phyloP scores from a whole-genome alignment of 257 asterid species.

The Nicotiana obtusifolia region DNA sequence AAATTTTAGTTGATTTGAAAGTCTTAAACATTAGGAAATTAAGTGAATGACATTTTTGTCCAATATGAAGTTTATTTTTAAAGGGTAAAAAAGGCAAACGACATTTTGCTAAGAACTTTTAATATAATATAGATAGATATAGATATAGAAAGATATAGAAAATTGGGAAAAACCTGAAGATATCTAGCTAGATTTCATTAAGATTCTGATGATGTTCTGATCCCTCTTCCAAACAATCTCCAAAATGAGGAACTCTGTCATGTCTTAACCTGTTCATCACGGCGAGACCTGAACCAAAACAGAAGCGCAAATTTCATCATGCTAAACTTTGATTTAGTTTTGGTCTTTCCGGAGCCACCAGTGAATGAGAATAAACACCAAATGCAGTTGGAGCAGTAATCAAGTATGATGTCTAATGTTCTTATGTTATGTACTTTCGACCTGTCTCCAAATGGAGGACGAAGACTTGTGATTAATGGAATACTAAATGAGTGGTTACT shows the following conservation, averaged over 20 bases:
- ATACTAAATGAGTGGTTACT: not conserved
- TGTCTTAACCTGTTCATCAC: constrained; percentile 49
- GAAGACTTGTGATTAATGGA: not conserved
- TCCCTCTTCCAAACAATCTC: constrained; percentile 24
- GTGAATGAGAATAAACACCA: not conserved
- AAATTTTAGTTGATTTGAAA: too few relatives aligned
- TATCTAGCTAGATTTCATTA: not conserved
- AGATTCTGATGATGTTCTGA: not conserved
- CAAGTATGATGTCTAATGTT: too few relatives aligned
- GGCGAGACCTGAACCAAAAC: constrained; percentile 44
- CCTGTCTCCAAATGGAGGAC: too few relatives aligned
- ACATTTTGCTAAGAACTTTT: too few relatives aligned
- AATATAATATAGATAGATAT: too few relatives aligned
- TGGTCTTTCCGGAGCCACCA: not conserved
- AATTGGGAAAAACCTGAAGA: not conserved
- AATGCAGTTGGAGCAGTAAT: too few relatives aligned
- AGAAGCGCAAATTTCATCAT: constrained; percentile 2
- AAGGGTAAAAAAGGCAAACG: too few relatives aligned
- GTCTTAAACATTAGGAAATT: too few relatives aligned
- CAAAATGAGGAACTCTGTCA: constrained; percentile 32
- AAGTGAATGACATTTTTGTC: too few relatives aligned
- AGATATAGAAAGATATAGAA: not conserved
- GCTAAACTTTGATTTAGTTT: not conserved
- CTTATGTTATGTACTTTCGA: too few relatives aligned
- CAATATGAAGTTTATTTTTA: too few relatives aligned